Evolutionary conservation across 768 basidiomycete genomes (phyloP).

Genomic region (Tulasnella sp.): DNA sequence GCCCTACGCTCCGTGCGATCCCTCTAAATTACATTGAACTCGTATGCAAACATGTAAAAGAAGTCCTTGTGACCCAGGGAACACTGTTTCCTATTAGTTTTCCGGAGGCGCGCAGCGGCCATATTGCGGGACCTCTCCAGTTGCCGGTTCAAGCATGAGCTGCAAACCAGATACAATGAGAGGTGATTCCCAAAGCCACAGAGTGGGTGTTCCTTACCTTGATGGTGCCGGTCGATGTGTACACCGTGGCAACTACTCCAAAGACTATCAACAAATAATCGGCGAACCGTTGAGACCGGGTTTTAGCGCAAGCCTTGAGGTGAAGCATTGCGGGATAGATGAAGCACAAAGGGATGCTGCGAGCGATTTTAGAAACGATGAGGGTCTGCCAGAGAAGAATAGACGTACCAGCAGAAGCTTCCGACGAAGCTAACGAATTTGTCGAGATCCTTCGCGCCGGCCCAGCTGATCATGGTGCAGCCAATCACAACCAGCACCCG

Average conservation of each 20-base stretch:
- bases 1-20: slow-evolving; percentile 14
- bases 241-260: slow-evolving; percentile 61
- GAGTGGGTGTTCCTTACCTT: slow-evolving; percentile 41
- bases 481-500: slow-evolving; percentile 46
- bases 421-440: slow-evolving; percentile 83
- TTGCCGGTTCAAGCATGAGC: slow-evolving; percentile 53
- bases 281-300: slow-evolving; percentile 50
- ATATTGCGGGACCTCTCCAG: slow-evolving; percentile 35
- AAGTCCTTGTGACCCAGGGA: neutral
- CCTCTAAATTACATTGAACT: slow-evolving; percentile 6
- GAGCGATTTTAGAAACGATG: neutral
- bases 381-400: neutral
- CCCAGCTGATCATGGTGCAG: slow-evolving; percentile 55
- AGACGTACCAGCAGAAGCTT: slow-evolving; percentile 80
- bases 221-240: slow-evolving; percentile 75
- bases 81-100: neutral
- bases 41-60: neutral
- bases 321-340: slow-evolving; percentile 92
- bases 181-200: neutral
- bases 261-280: slow-evolving; percentile 73
- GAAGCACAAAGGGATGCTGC: slow-evolving; percentile 85
- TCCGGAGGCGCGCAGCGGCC: slow-evolving; percentile 28
- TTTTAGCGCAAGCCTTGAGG: slow-evolving; percentile 75
- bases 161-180: slow-evolving; percentile 27
- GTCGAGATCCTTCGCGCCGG: slow-evolving; percentile 42